Conservation (phyloP, 2,329 filamentous ascomycete genomes). For the Scedosporium aurantiacum region DNA sequence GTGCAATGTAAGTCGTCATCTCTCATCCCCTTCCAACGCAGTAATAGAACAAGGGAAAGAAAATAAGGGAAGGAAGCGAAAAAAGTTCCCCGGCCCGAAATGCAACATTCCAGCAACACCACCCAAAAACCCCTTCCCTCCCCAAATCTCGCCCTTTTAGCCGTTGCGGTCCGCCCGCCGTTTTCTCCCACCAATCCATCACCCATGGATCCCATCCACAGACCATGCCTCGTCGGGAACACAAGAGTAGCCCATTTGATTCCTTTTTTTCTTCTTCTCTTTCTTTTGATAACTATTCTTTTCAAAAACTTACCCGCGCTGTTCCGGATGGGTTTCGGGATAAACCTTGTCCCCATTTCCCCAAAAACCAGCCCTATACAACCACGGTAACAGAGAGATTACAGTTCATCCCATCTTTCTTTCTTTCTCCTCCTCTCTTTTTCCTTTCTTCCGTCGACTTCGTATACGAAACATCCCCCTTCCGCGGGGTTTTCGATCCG, state of each 20-base stretch:
- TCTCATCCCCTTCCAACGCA: too few relatives aligned
- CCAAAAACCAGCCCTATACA: neutral
- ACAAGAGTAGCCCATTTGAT: neutral
- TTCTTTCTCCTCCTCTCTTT: neutral
- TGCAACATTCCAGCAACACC: neutral
- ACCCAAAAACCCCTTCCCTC: neutral
- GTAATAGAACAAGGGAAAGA: too few relatives aligned
- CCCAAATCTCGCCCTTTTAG: neutral
- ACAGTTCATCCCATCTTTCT: conserved; percentile 1
- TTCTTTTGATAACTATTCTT: neutral
- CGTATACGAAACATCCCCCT: too few relatives aligned
- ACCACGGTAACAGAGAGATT: neutral
- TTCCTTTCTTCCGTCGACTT: neutral
- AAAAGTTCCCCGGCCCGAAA: neutral
- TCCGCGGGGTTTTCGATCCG: neutral
- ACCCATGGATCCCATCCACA: neutral
- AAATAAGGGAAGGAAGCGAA: neutral
- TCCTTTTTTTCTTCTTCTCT: neutral
- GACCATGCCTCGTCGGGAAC: neutral
- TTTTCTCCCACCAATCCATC: neutral
- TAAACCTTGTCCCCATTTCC: neutral
- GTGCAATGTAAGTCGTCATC: neutral
- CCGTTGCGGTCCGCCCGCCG: neutral
- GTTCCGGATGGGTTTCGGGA: neutral
- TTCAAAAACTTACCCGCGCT: neutral